These are phyloP conservation scores for Aspergillus caelatus DNA, from an alignment of 2,329 filamentous ascomycete species.

Conservation along the genomic window DNA sequence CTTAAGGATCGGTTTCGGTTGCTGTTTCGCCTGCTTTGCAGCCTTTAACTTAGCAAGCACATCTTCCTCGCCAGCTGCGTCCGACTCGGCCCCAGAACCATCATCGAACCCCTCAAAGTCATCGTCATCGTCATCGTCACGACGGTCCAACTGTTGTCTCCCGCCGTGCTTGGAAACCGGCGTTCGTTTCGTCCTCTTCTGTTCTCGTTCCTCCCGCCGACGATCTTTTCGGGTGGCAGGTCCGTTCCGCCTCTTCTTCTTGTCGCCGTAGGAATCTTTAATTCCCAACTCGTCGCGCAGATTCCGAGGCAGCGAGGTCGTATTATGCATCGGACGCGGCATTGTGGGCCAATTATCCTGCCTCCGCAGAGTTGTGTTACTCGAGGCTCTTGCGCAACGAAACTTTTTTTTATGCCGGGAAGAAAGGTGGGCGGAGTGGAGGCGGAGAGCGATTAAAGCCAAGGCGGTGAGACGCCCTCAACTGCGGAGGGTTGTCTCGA, in stretches of 20 bases:
- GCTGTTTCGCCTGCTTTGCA: constrained; percentile 23
- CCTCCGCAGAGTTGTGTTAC: constrained; percentile 2
- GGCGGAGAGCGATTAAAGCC: constrained; percentile 16
- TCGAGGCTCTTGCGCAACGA: background rate
- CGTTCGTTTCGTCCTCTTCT: constrained; percentile 57
- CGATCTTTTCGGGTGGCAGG: constrained; percentile 61
- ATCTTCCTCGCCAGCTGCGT: constrained; percentile 24
- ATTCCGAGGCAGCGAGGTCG: constrained; percentile 44
- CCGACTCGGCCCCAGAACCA: constrained; percentile 23
- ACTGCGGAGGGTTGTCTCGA: constrained; percentile 15
- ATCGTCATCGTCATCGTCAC: constrained; percentile 2
- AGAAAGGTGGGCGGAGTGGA: constrained; percentile 23
- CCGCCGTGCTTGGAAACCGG: constrained; percentile 18
- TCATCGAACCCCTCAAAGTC: constrained; percentile 32
- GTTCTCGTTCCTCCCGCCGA: constrained; percentile 65
- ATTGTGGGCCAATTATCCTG: constrained; percentile 25
- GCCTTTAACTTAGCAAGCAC: constrained; percentile 24
- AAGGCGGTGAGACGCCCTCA: constrained; percentile 21
- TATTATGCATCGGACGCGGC: constrained; percentile 42
- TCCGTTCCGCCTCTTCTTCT: constrained; percentile 33
- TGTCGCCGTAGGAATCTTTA: constrained; percentile 38
- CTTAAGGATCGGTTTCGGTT: constrained; percentile 42
- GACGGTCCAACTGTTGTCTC: constrained; percentile 14
- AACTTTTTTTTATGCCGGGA: constrained; percentile 29
- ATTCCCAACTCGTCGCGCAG: constrained; percentile 45